Percentiles rank a stretch among this genome's conserved stretches.
Conservation (phyloP, 2,329 filamentous ascomycete genomes). For the Diaporthe amygdali region DNA sequence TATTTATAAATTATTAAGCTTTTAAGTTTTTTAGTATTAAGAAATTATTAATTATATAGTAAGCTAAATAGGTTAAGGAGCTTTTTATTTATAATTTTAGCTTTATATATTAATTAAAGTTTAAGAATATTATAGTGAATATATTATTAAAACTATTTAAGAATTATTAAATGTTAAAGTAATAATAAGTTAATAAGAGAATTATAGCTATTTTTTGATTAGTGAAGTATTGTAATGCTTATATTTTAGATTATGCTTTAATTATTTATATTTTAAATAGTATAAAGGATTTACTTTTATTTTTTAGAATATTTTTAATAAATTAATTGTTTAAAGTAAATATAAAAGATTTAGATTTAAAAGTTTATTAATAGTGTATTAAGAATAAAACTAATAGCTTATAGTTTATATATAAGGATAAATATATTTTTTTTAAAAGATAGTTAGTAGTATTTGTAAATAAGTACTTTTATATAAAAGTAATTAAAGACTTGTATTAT, state of each 20-base stretch:
- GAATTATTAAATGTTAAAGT: not conserved
- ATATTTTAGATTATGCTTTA: not conserved
- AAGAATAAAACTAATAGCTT: too few relatives aligned
- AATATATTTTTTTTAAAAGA: too few relatives aligned
- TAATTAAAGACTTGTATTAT: not conserved
- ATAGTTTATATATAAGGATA: too few relatives aligned
- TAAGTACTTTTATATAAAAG: too few relatives aligned
- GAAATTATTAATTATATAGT: not conserved
- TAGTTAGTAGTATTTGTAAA: too few relatives aligned
- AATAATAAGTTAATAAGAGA: not conserved
- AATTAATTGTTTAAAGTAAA: too few relatives aligned
- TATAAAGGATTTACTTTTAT: not conserved
- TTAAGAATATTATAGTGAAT: not conserved
- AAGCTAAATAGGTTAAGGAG: not conserved
- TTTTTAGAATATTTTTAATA: too few relatives aligned
- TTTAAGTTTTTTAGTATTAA: not conserved
- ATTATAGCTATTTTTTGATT: not conserved
- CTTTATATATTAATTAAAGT: not conserved
- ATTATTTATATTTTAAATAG: not conserved
- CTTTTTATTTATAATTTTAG: not conserved
- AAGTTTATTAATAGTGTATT: too few relatives aligned
- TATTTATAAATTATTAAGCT: not conserved
- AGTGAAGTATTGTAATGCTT: not conserved
- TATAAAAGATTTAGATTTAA: too few relatives aligned
- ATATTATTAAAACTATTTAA: not conserved